Conservation (phyloP, 1,139 yeast genomes). For the Geotrichum europaeum region DNA sequence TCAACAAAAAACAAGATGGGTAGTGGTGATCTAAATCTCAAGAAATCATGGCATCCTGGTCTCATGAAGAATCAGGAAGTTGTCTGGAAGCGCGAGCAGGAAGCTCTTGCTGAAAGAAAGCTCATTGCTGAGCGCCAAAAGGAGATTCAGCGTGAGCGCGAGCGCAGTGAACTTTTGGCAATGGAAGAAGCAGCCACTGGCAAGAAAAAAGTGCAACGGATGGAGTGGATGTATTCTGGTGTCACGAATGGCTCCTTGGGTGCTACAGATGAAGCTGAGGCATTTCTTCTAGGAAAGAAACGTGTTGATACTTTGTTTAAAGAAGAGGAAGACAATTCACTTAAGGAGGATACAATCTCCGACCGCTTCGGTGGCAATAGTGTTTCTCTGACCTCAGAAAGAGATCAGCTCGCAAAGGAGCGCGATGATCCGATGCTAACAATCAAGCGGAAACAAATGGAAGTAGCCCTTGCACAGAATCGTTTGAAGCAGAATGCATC, state of each 20-base stretch:
- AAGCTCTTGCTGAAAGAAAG: conserved; percentile 63
- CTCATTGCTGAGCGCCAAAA: conserved; percentile 57
- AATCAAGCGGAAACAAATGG: conserved; percentile 42
- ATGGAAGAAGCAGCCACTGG: conserved; percentile 47
- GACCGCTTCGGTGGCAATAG: conserved; percentile 21
- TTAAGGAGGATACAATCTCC: conserved; percentile 20
- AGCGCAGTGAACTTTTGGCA: conserved; percentile 51
- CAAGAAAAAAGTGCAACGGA: conserved; percentile 43
- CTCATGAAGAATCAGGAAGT: conserved; percentile 76
- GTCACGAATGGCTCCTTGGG: conserved; percentile 26
- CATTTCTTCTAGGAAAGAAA: conserved; percentile 46
- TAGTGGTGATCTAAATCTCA: conserved; percentile 69
- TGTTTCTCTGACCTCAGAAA: conserved; percentile 20
- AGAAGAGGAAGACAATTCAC: conserved; percentile 20
- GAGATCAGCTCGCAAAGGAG: conserved; percentile 27
- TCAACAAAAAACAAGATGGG: conserved; percentile 9
- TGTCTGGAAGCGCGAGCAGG: conserved; percentile 81
- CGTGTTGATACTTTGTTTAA: conserved; percentile 37
- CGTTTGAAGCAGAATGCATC: conserved; percentile 9
- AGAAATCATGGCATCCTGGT: conserved; percentile 96
- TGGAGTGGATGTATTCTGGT: conserved; percentile 86
- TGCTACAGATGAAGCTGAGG: conserved; percentile 38
- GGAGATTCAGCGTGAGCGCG: conserved; percentile 61
- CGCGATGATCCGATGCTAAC: conserved; percentile 54
- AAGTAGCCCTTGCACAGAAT: conserved; percentile 23